Evolutionary conservation across 331 rosid genomes (phyloP).

Genomic region (Dryas integrifolia): DNA sequence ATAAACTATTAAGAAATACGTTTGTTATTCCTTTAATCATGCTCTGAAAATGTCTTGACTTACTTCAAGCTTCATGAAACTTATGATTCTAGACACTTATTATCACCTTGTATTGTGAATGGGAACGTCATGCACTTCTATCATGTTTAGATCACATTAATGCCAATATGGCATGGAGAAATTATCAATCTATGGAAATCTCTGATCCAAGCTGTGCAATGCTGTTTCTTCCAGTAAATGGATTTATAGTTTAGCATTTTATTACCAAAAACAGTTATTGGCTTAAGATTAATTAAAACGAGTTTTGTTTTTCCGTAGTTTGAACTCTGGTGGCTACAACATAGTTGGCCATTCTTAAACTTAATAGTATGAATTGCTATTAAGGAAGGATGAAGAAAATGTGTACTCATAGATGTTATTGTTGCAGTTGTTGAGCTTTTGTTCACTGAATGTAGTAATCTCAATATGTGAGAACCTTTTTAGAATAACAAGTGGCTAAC

Average conservation of each 20-base stretch:
- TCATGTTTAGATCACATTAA: neutral
- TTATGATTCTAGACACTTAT: neutral
- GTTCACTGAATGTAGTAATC: neutral
- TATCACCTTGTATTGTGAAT: neutral
- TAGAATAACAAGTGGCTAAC: neutral
- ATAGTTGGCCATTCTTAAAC: neutral
- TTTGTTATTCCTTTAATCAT: neutral
- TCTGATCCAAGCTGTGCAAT: neutral
- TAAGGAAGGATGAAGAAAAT: neutral
- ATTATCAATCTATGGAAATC: neutral
- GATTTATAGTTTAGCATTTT: neutral
- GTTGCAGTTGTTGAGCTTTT: neutral
- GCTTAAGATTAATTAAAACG: neutral
- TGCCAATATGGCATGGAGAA: neutral
- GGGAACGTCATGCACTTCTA: neutral
- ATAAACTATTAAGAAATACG: neutral
- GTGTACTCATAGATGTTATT: neutral
- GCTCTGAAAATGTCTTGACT: neutral
- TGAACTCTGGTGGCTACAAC: neutral
- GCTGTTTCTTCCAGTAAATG: slow-evolving; percentile 5
- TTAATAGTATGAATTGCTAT: neutral
- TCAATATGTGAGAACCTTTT: neutral
- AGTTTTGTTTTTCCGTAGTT: neutral
- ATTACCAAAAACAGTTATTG: neutral
- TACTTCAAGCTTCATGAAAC: neutral